phyloP scores from a whole-genome alignment of 2,329 filamentous ascomycete genomes.

The Phyllosticta paracitricarpa region DNA sequence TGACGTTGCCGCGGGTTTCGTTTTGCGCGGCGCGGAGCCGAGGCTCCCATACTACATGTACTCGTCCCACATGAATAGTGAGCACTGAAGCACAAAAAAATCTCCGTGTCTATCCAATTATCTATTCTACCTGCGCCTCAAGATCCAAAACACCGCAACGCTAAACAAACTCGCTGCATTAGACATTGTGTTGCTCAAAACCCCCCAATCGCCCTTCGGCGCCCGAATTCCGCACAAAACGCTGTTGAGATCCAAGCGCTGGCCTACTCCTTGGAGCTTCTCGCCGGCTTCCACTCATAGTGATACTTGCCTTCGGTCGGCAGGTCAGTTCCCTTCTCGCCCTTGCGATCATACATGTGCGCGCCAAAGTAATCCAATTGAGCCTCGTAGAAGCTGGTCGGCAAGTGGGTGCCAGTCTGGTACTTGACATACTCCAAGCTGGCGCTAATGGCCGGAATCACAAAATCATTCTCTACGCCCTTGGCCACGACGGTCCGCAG shows the following conservation, averaged over 20 bases:
- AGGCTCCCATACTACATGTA: neutral
- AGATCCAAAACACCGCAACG: neutral
- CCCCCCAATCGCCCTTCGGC: neutral
- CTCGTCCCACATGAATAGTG: neutral
- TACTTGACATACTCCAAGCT: conserved; percentile 61
- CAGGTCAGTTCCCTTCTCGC: conserved; percentile 40
- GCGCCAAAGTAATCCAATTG: conserved; percentile 62
- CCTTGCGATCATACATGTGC: conserved; percentile 54
- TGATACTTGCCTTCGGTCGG: conserved; percentile 50
- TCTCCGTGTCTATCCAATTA: neutral
- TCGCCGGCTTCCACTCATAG: conserved; percentile 50
- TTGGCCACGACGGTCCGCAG: conserved; percentile 49
- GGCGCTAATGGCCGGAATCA: conserved; percentile 50
- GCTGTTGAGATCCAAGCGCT: neutral
- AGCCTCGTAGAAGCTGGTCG: conserved; percentile 60
- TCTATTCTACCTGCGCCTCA: neutral
- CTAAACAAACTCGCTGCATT: neutral
- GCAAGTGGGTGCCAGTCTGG: conserved; percentile 47
- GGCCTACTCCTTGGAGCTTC: conserved; percentile 7
- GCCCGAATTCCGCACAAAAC: neutral
- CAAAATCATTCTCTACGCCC: conserved; percentile 47
- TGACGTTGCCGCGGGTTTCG: neutral
- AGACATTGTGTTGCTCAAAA: neutral
- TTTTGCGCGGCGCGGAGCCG: neutral
- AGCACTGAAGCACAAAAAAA: neutral